phyloP scores from a whole-genome alignment of 2,329 filamentous ascomycete species.

The Xylariaceae sp. region DNA sequence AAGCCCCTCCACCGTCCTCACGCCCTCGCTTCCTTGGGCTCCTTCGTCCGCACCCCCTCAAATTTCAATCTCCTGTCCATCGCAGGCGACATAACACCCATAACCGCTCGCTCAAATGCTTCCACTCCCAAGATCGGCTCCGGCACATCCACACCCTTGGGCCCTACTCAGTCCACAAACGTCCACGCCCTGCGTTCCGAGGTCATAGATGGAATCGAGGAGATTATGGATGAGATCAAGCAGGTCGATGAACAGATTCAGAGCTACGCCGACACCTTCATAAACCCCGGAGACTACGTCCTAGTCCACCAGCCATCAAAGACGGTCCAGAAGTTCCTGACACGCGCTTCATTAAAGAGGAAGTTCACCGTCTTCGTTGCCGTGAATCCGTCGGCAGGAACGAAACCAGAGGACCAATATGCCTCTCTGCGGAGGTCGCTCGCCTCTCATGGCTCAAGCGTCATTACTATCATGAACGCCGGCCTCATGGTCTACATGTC shows the following conservation, averaged over 20 bases:
- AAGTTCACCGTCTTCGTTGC: slow-evolving; percentile 89
- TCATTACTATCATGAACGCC: slow-evolving; percentile 79
- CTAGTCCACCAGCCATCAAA: slow-evolving; percentile 82
- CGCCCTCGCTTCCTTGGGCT: slow-evolving; percentile 58
- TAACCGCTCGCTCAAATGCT: slow-evolving; percentile 45
- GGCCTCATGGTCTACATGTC: slow-evolving; percentile 93
- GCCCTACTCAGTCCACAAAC: slow-evolving; percentile 38
- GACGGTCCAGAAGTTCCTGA: slow-evolving; percentile 84
- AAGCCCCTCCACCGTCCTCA: slow-evolving; percentile 47
- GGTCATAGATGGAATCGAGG: slow-evolving; percentile 88
- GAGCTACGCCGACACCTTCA: slow-evolving; percentile 81
- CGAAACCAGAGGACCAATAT: slow-evolving; percentile 38
- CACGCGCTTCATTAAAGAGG: slow-evolving; percentile 81
- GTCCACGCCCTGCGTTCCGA: slow-evolving; percentile 77
- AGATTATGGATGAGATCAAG: slow-evolving; percentile 92
- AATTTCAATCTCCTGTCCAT: slow-evolving; percentile 81
- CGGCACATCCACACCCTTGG: slow-evolving; percentile 47
- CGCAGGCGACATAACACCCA: slow-evolving; percentile 45
- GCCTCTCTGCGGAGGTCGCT: slow-evolving; percentile 71
- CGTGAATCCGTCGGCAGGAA: slow-evolving; percentile 51
- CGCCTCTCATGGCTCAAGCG: slow-evolving; percentile 70
- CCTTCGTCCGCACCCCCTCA: slow-evolving; percentile 66
- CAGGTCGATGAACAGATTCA: slow-evolving; percentile 93
- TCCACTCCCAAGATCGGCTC: slow-evolving; percentile 44
- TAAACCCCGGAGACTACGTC: slow-evolving; percentile 89